phyloP scores from a whole-genome alignment of 2,329 filamentous ascomycete species.

The Ceratocystis cacaofunesta region DNA sequence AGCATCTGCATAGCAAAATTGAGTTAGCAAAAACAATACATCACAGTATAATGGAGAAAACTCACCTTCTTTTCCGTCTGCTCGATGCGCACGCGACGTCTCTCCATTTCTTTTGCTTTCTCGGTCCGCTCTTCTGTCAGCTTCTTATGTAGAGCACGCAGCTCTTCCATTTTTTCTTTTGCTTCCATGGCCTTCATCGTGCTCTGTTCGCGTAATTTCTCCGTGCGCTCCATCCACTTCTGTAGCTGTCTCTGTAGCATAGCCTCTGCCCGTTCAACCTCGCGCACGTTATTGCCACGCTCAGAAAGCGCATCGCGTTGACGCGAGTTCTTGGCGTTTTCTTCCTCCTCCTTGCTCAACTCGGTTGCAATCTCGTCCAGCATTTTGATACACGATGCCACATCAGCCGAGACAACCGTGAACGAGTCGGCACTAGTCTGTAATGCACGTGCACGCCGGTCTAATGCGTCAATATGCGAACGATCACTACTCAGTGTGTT shows the following conservation, averaged over 20 bases:
- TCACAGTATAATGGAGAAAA: slow-evolving; percentile 4
- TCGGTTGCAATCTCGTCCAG: slow-evolving; percentile 79
- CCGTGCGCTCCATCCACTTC: slow-evolving; percentile 76
- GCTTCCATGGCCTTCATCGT: slow-evolving; percentile 68
- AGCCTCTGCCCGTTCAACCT: slow-evolving; percentile 78
- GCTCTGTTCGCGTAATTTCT: slow-evolving; percentile 66
- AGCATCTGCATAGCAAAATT: slow-evolving; percentile 54
- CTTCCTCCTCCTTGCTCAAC: slow-evolving; percentile 79
- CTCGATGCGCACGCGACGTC: slow-evolving; percentile 81
- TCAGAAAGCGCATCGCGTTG: slow-evolving; percentile 81
- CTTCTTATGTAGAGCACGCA: slow-evolving; percentile 63
- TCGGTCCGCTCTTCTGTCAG: slow-evolving; percentile 73
- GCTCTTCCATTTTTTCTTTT: slow-evolving; percentile 78
- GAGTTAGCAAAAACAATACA: slow-evolving; percentile 15
- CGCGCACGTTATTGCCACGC: slow-evolving; percentile 73
- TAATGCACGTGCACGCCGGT: slow-evolving; percentile 72
- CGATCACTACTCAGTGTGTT: slow-evolving; percentile 67
- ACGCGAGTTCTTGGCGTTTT: slow-evolving; percentile 60
- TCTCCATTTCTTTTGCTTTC: slow-evolving; percentile 84
- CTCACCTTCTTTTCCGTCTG: slow-evolving; percentile 94
- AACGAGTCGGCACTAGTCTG: slow-evolving; percentile 91
- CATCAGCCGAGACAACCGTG: slow-evolving; percentile 65
- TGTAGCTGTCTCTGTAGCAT: slow-evolving; percentile 69
- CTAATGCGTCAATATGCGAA: slow-evolving; percentile 70
- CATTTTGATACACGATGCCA: slow-evolving; percentile 74